A percentile compares a stretch with the other conserved stretches of the same genome.
Evolutionary conservation across 2,329 filamentous ascomycete species (phyloP).

Genomic region (Rosellinia necatrix): DNA sequence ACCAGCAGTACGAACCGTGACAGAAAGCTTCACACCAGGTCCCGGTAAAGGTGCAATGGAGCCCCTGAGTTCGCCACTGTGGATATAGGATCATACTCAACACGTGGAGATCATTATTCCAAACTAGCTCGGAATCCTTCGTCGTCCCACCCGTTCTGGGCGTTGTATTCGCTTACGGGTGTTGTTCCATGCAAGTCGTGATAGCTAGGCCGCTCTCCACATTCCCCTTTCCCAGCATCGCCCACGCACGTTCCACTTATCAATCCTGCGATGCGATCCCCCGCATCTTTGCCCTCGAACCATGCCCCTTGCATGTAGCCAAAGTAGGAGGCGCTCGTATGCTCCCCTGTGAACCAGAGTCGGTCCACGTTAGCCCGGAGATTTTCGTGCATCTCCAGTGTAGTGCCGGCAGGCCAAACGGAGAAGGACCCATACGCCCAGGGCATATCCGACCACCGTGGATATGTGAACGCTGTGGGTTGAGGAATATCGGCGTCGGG

Average conservation of each 20-base stretch:
- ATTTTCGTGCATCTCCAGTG: constrained; percentile 5
- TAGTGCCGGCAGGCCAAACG: constrained; percentile 1
- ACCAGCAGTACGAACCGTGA: no score
- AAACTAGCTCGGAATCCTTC: not conserved
- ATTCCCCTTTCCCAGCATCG: not conserved
- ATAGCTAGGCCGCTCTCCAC: not conserved
- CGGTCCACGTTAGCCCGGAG: not conserved
- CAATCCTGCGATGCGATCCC: constrained; percentile 2
- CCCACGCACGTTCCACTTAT: not conserved
- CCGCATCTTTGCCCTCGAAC: constrained; percentile 1
- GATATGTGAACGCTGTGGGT: not conserved
- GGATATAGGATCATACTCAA: no score
- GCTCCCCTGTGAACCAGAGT: constrained; percentile 2
- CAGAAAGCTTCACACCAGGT: no score
- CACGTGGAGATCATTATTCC: no score
- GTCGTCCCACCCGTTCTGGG: not conserved
- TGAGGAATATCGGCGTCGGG: not conserved
- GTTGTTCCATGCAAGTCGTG: not conserved
- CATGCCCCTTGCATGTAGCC: constrained; percentile 5
- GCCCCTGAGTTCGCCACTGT: no score
- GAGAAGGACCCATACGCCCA: constrained; percentile 4
- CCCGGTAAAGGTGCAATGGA: no score
- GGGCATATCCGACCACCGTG: not conserved
- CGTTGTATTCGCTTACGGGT: not conserved
- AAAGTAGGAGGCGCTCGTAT: constrained; percentile 1